Percentiles rank a stretch among this genome's conserved stretches.
Evolutionary conservation across 441 rosid species (phyloP).

Genomic region (Bocquillonia castaneifolia): DNA sequence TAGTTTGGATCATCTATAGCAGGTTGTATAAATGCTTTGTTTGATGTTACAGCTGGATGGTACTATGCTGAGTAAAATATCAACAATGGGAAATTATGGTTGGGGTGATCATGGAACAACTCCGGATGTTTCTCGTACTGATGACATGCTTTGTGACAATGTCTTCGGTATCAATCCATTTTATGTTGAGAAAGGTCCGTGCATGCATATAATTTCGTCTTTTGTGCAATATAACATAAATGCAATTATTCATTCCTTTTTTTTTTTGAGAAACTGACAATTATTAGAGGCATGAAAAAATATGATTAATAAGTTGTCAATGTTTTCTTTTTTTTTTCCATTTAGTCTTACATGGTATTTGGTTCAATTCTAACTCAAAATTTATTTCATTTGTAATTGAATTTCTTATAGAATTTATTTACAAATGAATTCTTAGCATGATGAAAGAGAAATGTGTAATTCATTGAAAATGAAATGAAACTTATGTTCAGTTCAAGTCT

Average conservation of each 20-base stretch:
- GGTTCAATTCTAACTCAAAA: no score
- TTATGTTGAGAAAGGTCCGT: conserved; percentile 71
- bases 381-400: no score
- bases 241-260: not conserved
- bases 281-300: not conserved
- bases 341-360: no score
- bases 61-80: conserved; percentile 33
- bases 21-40: conserved; percentile 17
- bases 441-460: no score
- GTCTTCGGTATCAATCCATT: conserved; percentile 76
- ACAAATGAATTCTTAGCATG: no score
- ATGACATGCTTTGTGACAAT: conserved; percentile 46
- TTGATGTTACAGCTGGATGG: conserved; percentile 44
- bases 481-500: no score
- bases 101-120: conserved; percentile 59
- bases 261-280: not conserved
- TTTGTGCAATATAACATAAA: not conserved
- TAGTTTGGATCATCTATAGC: not conserved
- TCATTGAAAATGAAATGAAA: no score
- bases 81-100: conserved; percentile 67
- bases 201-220: conserved; percentile 8
- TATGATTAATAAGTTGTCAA: not conserved
- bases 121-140: conserved; percentile 31
- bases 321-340: conserved; percentile 6
- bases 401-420: no score